A percentile compares a stretch with the other conserved stretches of the same genome.
phyloP scores from a whole-genome alignment of 495 filamentous ascomycete genomes.

The Lophiostoma macrostomum region DNA sequence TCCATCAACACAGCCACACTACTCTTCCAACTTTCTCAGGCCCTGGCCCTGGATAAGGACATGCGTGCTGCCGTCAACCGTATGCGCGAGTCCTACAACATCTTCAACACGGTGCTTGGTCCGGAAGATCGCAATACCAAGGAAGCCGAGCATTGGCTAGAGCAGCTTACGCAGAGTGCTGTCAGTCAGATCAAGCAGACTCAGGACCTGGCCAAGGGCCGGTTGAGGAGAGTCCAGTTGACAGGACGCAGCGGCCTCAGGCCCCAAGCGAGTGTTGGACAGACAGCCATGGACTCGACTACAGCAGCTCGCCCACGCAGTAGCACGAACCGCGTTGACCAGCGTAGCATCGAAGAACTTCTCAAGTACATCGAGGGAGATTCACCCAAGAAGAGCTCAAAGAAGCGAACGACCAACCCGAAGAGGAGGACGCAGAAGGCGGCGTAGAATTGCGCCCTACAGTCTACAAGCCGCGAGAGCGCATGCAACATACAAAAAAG shows the following conservation, averaged over 20 bases:
- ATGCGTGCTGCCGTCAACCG: conserved; percentile 81
- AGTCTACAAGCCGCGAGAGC: too few relatives aligned
- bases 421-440: conserved; percentile 57
- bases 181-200: conserved; percentile 89
- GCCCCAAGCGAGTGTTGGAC: conserved; percentile 50
- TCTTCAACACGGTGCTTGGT: conserved; percentile 83
- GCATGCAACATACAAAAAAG: too few relatives aligned
- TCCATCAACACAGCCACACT: conserved; percentile 94
- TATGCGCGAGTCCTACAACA: conserved; percentile 94
- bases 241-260: conserved; percentile 29
- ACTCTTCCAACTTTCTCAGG: conserved; percentile 94
- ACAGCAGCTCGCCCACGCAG: conserved; percentile 36
- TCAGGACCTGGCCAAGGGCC: conserved; percentile 60
- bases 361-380: conserved; percentile 86
- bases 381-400: conserved; percentile 57
- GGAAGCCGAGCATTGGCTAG: conserved; percentile 67
- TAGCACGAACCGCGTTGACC: conserved; percentile 52
- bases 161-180: conserved; percentile 90
- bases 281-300: conserved; percentile 46
- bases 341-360: conserved; percentile 78
- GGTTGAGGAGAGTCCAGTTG: conserved; percentile 19
- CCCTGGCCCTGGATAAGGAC: conserved; percentile 87
- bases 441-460: too few relatives aligned
- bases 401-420: conserved; percentile 72
- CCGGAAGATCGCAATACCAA: conserved; percentile 91